Evolutionary conservation across 2,329 filamentous ascomycete species (phyloP), one percentile per base, ranked within the genome.

Genomic region (Aureobasidium sp.): DNA sequence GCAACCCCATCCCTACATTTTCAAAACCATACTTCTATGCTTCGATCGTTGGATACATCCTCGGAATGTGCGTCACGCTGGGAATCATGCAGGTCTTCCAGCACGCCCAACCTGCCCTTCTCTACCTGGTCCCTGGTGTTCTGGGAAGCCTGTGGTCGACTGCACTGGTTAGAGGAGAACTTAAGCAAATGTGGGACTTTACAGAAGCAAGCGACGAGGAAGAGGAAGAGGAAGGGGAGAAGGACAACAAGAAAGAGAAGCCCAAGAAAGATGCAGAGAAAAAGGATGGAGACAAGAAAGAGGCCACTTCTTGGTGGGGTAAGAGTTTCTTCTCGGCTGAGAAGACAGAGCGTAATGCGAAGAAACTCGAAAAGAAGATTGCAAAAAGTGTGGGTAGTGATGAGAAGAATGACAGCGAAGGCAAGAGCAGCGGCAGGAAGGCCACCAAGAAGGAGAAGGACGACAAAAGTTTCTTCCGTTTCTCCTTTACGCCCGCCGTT

Each of bases 101-200:
- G 49, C 90, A 90, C 64, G 90, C 89, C 2, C 93, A 99, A 70
- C 93, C 93, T 0, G 93, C 94, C 8, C 79, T 99, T 33, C 77
- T 99, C 15, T 97, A 97, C 70, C 83, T 99, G 7, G 94, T 97
- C 0, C 93, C 93, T 0, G 87, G 89, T 0, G 90, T 97, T 0
- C 75, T 96, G 5, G 78, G 82, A 1, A 82, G 86, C 1, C 70
- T 94, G 1, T 95, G 90, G 87, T 73, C 84, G 3, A 94, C 88
- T 1, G 93, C 87, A 0, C 66, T 85, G 4, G 70, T 81, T 19
- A 83, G 85, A 11, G 88, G 90, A 2, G 91, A 97, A 69, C 64
- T 93, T 2, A 78, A 77, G 54, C 74, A 85, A 43, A 87, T 97
- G 83, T 95, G 89, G 87, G 77, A 78, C 2, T 97, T 92, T 69